Conservation (phyloP, 2,329 filamentous ascomycete genomes). For the Claviceps monticola region DNA sequence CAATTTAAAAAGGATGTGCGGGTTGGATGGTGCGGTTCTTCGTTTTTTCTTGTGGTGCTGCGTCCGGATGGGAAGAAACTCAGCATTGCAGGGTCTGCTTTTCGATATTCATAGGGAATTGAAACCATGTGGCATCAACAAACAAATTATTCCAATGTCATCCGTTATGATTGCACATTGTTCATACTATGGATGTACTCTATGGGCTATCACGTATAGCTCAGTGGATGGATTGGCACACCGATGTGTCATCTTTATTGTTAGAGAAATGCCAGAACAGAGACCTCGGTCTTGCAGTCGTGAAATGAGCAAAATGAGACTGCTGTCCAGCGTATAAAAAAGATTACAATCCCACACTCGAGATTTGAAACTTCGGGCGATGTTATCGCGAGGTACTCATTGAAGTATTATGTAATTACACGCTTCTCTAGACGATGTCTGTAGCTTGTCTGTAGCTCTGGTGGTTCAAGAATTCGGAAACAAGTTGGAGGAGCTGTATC, state of each 20-base stretch:
- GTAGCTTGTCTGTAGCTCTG: no score
- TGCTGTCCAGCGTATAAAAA: not conserved
- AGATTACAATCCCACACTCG: not conserved
- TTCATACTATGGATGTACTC: not conserved
- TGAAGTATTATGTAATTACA: no score
- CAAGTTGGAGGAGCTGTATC: no score
- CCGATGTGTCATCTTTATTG: not conserved
- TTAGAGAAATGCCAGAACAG: not conserved
- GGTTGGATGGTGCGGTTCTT: conserved; percentile 13
- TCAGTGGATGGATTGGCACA: not conserved
- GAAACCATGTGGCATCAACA: conserved; percentile 22
- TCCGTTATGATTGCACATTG: not conserved
- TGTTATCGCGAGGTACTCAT: no score
- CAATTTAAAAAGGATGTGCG: conserved; percentile 54
- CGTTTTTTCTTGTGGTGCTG: conserved; percentile 28
- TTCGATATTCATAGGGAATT: conserved; percentile 28
- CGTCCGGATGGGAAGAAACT: conserved; percentile 30
- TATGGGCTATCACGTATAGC: not conserved
- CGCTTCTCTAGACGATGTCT: no score
- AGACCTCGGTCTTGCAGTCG: not conserved
- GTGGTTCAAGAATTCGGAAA: no score
- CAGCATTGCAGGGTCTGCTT: conserved; percentile 29
- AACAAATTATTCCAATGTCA: not conserved
- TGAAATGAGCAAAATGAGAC: not conserved
- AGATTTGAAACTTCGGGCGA: not conserved